Evolutionary conservation across 1,139 yeast genomes (phyloP).

Genomic region (Geotrichum restrictum): DNA sequence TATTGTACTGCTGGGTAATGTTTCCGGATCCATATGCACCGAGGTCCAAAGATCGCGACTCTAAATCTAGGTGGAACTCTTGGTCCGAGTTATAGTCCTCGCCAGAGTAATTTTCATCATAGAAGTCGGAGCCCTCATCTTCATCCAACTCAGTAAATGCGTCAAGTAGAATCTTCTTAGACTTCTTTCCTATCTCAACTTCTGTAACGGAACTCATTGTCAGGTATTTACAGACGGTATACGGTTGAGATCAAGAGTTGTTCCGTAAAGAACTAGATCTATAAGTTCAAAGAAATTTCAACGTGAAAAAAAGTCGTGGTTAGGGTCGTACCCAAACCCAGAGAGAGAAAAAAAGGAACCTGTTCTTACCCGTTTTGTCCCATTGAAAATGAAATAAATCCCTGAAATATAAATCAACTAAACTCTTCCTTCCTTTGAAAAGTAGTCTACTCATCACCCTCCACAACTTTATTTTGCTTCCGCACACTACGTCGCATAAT

Average conservation of each 20-base stretch:
- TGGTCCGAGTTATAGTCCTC: conserved; percentile 17
- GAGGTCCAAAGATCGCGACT: conserved; percentile 19
- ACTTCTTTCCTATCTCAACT: not conserved
- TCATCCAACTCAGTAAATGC: conserved; percentile 8
- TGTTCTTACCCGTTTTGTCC: too few species aligned
- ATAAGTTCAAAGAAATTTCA: not conserved
- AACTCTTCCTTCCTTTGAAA: too few species aligned
- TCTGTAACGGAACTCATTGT: not conserved
- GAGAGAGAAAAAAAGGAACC: too few species aligned
- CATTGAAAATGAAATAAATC: too few species aligned
- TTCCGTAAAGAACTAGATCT: not conserved
- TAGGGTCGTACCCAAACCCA: not conserved
- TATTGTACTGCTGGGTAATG: conserved; percentile 29
- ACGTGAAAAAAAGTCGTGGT: not conserved
- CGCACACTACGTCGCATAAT: too few species aligned
- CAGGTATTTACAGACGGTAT: too few species aligned
- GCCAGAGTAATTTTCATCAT: conserved; percentile 13
- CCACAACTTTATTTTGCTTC: too few species aligned
- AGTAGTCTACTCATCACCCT: too few species aligned
- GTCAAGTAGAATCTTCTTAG: conserved; percentile 9
- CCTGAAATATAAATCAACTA: not conserved
- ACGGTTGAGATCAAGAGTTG: too few species aligned
- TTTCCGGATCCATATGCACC: conserved; percentile 24
- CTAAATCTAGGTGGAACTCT: conserved; percentile 18
- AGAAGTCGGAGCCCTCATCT: conserved; percentile 8